Evolutionary conservation across 2,329 filamentous ascomycete species (phyloP).

Genomic region (Aureobasidium sp.): DNA sequence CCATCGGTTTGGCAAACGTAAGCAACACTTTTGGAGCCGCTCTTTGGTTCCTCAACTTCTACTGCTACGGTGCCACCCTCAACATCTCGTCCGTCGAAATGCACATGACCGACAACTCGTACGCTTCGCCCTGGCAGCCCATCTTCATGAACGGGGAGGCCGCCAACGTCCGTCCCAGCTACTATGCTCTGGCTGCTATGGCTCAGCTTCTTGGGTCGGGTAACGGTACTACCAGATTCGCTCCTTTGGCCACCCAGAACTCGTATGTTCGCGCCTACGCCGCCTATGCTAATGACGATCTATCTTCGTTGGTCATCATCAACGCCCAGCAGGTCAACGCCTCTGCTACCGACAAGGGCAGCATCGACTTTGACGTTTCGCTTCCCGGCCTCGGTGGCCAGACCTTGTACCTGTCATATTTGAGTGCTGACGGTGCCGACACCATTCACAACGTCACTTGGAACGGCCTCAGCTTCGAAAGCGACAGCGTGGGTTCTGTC

Average conservation of each 20-base stretch:
- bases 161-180: slow-evolving; percentile 40
- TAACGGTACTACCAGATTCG: slow-evolving; percentile 41
- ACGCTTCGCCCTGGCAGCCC: slow-evolving; percentile 46
- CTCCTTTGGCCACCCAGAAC: slow-evolving; percentile 26
- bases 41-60: slow-evolving; percentile 48
- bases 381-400: slow-evolving; percentile 34
- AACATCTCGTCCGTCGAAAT: slow-evolving; percentile 44
- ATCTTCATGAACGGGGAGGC: slow-evolving; percentile 28
- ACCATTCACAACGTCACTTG: slow-evolving; percentile 37
- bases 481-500: slow-evolving; percentile 34
- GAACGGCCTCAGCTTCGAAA: slow-evolving; percentile 43
- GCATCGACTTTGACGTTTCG: slow-evolving; percentile 37
- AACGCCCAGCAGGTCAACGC: slow-evolving; percentile 40
- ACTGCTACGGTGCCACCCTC: slow-evolving; percentile 43
- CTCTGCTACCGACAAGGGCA: slow-evolving; percentile 32
- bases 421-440: slow-evolving; percentile 42
- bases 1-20: slow-evolving; percentile 40
- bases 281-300: slow-evolving; percentile 37
- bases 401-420: slow-evolving; percentile 41
- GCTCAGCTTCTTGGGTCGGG: slow-evolving; percentile 43
- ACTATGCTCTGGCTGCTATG: slow-evolving; percentile 47
- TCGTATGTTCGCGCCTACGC: slow-evolving; percentile 36
- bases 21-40: slow-evolving; percentile 45
- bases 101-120: slow-evolving; percentile 50
- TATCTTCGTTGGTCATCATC: slow-evolving; percentile 41